phyloP scores from a whole-genome alignment of 2,329 filamentous ascomycete genomes.

The Alternaria sp. region DNA sequence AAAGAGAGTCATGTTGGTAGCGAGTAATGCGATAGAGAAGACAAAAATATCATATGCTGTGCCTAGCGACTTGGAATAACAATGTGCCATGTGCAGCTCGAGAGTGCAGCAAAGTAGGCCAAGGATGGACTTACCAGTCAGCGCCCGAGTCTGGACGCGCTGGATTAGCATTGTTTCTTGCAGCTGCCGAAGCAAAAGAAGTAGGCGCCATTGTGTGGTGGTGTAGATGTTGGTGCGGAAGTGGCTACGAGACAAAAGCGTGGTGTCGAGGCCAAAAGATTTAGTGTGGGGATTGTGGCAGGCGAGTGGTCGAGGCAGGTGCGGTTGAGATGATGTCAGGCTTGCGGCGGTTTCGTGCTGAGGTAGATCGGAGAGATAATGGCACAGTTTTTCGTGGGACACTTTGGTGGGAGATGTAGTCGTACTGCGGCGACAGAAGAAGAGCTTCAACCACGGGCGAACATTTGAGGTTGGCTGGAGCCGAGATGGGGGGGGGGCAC shows the following conservation, averaged over 20 bases:
- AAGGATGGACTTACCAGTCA: constrained; percentile 56
- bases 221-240: constrained; percentile 26
- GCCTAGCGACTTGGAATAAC: constrained; percentile 25
- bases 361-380: constrained; percentile 17
- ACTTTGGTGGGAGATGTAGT: constrained; percentile 20
- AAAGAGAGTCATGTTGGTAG: constrained; percentile 21
- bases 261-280: constrained; percentile 39
- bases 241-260: constrained; percentile 32
- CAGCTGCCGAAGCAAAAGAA: constrained; percentile 61
- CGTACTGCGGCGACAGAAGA: constrained; percentile 32
- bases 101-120: constrained; percentile 13
- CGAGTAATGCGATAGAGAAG: constrained; percentile 15
- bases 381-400: constrained; percentile 21
- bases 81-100: constrained; percentile 13
- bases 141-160: constrained; percentile 55
- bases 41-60: constrained; percentile 18
- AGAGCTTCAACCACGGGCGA: constrained; percentile 22
- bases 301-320: constrained; percentile 35
- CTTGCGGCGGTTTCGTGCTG: constrained; percentile 30
- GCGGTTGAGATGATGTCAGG: constrained; percentile 33
- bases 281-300: constrained; percentile 37
- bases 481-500: constrained; percentile 19
- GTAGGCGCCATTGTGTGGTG: constrained; percentile 56
- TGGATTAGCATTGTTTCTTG: constrained; percentile 54
- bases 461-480: constrained; percentile 32